Base-by-base conservation (phyloP, 2,329 filamentous ascomycete species). In the Trichophyton verrucosum region DNA sequence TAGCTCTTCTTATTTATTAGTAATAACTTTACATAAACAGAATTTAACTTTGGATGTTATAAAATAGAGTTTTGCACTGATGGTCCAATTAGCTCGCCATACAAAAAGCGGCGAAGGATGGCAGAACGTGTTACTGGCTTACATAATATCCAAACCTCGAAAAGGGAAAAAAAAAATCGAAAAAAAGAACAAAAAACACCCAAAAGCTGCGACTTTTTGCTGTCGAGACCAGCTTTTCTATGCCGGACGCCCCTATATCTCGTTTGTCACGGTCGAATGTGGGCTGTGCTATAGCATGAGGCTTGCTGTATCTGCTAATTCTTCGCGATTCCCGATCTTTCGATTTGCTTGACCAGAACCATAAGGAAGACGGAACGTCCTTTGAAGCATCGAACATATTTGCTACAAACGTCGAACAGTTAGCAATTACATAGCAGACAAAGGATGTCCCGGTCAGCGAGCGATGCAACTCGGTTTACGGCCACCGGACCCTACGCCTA, bases 401-500 rank as follows among this genome's bases (percentile, higher is more conserved):
- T 38, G 33, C 33, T 38, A 9, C 33, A 13, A 38, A 38, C 33
- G 8, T 38, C 33, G 33, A 13, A 38, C 27, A 44, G n/a, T n/a
- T 20, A 51, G 17, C 46, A 51, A 24, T 22, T 13, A 51, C 24
- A 6, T 51, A 51, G 20, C 46, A 51, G 46, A 51, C 17, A 11
- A 24, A 51, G 22, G 30, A 77, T 78, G 76, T 76, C 75, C 68
- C 76, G 73, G 69, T 77, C 74, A 68, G 76, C 77, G 62, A 72
- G 75, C 65, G 76, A 79, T 68, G 75, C 76, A 68, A 80, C 77
- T 64, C 73, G 77, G 63, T 80, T 80, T 70, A 80, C 77, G 63
- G 77, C 77, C 62, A 78, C 76, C 62, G 75, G 76, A 60, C 77
- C 77, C 36, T 77, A 79, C 70, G 76, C 76, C 65, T 75, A 70